These are phyloP conservation scores for Salix viminalis DNA, from an alignment of 345 rosid genomes.

Conservation along the genomic window DNA sequence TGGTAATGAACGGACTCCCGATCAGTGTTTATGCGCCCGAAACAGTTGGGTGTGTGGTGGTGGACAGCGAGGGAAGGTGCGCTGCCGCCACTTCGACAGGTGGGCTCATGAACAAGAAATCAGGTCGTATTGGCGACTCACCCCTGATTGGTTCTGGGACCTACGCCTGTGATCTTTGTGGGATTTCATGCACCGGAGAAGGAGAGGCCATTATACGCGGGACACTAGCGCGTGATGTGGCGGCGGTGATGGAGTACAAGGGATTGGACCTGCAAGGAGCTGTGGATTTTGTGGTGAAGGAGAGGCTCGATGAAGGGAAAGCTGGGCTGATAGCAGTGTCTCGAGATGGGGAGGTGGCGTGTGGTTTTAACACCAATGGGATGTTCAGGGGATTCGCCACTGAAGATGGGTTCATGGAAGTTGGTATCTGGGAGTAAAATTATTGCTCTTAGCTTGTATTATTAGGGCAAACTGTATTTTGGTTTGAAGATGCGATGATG, in stretches of 20 bases:
- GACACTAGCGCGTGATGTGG: conserved; percentile 84
- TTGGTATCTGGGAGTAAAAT: conserved; percentile 54
- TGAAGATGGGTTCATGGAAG: conserved; percentile 87
- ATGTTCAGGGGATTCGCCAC: conserved; percentile 93
- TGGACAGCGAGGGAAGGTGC: conserved; percentile 72
- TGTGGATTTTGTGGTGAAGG: conserved; percentile 69
- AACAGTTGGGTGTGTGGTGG: conserved; percentile 92
- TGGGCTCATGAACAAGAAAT: conserved; percentile 86
- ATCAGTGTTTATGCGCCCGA: conserved; percentile 85
- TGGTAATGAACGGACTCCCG: conserved; percentile 87
- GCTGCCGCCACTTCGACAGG: conserved; percentile 96
- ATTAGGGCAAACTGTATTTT: neutral
- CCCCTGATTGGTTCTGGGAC: conserved; percentile 95
- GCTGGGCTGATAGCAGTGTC: conserved; percentile 97
- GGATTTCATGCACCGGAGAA: conserved; percentile 90
- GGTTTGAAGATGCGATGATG: neutral
- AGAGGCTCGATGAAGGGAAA: conserved; percentile 67
- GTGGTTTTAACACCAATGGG: conserved; percentile 70
- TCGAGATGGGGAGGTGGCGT: conserved; percentile 73
- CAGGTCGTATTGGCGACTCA: conserved; percentile 92
- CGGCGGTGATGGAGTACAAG: conserved; percentile 97
- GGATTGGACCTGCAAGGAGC: conserved; percentile 72
- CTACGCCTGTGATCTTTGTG: conserved; percentile 71
- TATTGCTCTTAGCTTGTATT: neutral
- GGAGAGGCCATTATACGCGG: conserved; percentile 92